Conservation (phyloP, 2,329 filamentous ascomycete species). For the Emergomyces orientalis region DNA sequence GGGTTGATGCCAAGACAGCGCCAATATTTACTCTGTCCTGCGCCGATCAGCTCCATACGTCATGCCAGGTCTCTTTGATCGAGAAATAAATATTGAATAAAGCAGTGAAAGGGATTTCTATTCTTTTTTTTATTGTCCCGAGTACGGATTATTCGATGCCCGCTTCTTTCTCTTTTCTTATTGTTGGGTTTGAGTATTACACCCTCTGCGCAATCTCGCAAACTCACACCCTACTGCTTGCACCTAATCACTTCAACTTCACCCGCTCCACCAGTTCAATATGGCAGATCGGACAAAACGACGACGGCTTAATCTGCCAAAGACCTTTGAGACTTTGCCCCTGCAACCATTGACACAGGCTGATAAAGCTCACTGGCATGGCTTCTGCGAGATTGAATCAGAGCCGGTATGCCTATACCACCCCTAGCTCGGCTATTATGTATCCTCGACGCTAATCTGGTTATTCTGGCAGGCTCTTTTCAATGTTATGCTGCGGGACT, state of each 20-base stretch:
- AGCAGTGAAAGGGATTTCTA: background rate
- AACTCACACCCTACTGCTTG: too few species aligned
- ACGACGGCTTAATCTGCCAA: conserved; percentile 20
- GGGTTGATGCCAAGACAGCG: background rate
- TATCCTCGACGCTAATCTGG: conserved; percentile 13
- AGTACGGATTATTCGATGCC: background rate
- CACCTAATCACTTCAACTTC: background rate
- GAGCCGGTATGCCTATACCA: conserved; percentile 56
- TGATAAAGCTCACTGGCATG: conserved; percentile 38
- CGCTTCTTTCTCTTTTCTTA: background rate
- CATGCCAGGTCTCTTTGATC: background rate
- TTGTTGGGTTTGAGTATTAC: background rate
- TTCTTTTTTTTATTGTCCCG: background rate
- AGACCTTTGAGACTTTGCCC: conserved; percentile 21
- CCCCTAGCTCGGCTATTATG: conserved; percentile 1
- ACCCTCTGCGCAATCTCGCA: too few species aligned
- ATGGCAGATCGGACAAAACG: conserved; percentile 28
- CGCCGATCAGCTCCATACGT: background rate
- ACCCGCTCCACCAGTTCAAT: background rate
- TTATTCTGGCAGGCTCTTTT: conserved; percentile 59
- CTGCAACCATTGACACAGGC: conserved; percentile 25
- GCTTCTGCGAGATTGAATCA: conserved; percentile 66
- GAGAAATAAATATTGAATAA: background rate
- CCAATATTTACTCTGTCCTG: background rate
- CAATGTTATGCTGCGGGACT: conserved; percentile 69